Percentiles rank a stretch among this genome's conserved stretches.
Conservation (phyloP, 2,329 filamentous ascomycete genomes). For the Fusarium abutilonis region DNA sequence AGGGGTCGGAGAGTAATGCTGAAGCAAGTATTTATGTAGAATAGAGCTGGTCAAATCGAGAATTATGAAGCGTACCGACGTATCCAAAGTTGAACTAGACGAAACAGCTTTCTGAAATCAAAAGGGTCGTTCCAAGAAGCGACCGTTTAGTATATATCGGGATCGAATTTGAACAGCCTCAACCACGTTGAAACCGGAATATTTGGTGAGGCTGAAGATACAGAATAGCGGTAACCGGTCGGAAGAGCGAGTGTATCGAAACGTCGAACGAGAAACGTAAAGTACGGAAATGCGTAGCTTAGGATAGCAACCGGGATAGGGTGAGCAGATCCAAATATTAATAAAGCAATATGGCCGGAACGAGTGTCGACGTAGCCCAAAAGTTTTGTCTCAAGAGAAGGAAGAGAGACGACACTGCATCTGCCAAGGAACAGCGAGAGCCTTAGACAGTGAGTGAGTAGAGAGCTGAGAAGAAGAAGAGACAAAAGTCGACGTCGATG, state of each 20-base stretch:
- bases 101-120: slow-evolving; percentile 31
- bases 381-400: slow-evolving; percentile 45
- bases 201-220: slow-evolving; percentile 34
- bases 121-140: slow-evolving; percentile 41
- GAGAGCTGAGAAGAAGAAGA: slow-evolving; percentile 37
- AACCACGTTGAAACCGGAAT: slow-evolving; percentile 37
- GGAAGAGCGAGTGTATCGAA: slow-evolving; percentile 44
- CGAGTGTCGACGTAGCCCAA: slow-evolving; percentile 48
- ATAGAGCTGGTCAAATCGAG: slow-evolving; percentile 35
- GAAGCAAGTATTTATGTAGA: slow-evolving; percentile 40
- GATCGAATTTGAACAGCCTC: slow-evolving; percentile 43
- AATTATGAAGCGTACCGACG: slow-evolving; percentile 37
- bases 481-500: slow-evolving; percentile 34
- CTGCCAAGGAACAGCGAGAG: slow-evolving; percentile 45
- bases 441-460: slow-evolving; percentile 30
- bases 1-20: slow-evolving; percentile 29
- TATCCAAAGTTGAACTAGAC: slow-evolving; percentile 37
- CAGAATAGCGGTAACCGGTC: slow-evolving; percentile 33
- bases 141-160: slow-evolving; percentile 42
- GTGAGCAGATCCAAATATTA: slow-evolving; percentile 48
- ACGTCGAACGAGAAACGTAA: slow-evolving; percentile 45
- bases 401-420: slow-evolving; percentile 45
- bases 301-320: slow-evolving; percentile 29
- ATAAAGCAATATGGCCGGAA: slow-evolving; percentile 47
- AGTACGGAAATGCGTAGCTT: slow-evolving; percentile 36